Conservation (phyloP, 331 rosid genomes). For the Ulmus americana region DNA sequence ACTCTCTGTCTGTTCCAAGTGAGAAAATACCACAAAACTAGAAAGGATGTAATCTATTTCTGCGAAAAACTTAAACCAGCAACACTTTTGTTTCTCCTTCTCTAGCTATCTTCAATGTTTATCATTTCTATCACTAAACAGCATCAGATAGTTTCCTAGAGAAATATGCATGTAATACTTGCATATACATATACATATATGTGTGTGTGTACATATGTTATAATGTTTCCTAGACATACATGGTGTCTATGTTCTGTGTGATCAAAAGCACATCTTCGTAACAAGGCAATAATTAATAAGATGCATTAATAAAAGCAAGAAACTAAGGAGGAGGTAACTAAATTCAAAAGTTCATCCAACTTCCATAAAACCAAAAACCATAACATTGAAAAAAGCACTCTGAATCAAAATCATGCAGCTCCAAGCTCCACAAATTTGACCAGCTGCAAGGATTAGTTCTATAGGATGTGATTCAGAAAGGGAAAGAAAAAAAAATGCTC, state of each 20-base stretch:
- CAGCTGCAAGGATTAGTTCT: slow-evolving; percentile 9
- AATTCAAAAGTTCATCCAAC: slow-evolving; percentile 2
- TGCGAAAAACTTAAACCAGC: neutral
- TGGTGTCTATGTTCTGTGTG: too few species aligned
- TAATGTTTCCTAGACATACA: too few species aligned
- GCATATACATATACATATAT: too few species aligned
- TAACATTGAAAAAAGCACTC: slow-evolving; percentile 14
- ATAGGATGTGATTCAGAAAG: slow-evolving; percentile 1
- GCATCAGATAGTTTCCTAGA: neutral
- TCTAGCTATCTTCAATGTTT: neutral
- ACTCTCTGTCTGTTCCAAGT: neutral
- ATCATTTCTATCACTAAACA: neutral
- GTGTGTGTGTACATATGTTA: too few species aligned
- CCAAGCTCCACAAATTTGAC: slow-evolving; percentile 24
- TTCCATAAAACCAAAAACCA: neutral
- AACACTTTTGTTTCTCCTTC: neutral
- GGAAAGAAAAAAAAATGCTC: neutral
- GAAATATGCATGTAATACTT: too few species aligned
- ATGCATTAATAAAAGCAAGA: neutral
- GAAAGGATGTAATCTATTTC: neutral
- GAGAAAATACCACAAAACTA: neutral
- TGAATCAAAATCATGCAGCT: slow-evolving; percentile 15
- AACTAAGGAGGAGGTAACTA: neutral
- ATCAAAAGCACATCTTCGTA: neutral
- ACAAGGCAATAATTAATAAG: neutral